A percentile compares a stretch with the other conserved stretches of the same genome.
These are phyloP conservation scores for Geotrichum ghanense DNA, from an alignment of 805 yeast species.

Conservation along the genomic window DNA sequence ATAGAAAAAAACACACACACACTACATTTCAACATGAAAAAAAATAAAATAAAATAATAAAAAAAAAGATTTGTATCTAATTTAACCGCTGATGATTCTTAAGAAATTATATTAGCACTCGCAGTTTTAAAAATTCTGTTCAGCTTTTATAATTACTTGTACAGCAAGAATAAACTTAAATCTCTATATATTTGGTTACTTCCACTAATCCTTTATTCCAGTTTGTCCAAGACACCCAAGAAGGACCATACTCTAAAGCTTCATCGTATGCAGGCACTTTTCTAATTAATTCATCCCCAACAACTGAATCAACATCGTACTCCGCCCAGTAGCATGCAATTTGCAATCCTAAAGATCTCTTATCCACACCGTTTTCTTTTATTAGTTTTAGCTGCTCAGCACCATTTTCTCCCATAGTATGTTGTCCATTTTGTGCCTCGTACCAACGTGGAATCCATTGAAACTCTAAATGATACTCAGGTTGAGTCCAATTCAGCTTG, in stretches of 20 bases:
- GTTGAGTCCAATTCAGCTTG: conserved; percentile 48
- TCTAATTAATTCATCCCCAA: conserved; percentile 27
- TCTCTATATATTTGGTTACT: conserved; percentile 37
- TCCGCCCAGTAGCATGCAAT: conserved; percentile 76
- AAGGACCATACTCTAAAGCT: conserved; percentile 54
- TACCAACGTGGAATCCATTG: conserved; percentile 66
- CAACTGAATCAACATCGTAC: conserved; percentile 33
- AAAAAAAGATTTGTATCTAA: too few species aligned
- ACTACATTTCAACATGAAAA: too few species aligned
- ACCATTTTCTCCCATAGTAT: conserved; percentile 5
- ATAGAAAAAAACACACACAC: too few species aligned
- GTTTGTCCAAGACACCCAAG: conserved; percentile 54
- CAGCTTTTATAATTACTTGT: too few species aligned
- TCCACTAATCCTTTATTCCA: conserved; percentile 53
- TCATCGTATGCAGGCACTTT: conserved; percentile 66
- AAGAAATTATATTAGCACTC: too few species aligned
- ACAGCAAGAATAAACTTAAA: too few species aligned
- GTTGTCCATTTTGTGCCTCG: conserved; percentile 30
- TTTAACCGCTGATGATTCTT: too few species aligned
- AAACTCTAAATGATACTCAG: conserved; percentile 45
- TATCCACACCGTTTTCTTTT: not conserved
- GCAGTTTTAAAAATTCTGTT: too few species aligned
- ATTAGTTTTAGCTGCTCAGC: not conserved
- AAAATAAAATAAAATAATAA: too few species aligned
- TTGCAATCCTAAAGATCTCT: conserved; percentile 26